Conservation (phyloP, 106 monocot species). For the Phalaenopsis equestris region DNA sequence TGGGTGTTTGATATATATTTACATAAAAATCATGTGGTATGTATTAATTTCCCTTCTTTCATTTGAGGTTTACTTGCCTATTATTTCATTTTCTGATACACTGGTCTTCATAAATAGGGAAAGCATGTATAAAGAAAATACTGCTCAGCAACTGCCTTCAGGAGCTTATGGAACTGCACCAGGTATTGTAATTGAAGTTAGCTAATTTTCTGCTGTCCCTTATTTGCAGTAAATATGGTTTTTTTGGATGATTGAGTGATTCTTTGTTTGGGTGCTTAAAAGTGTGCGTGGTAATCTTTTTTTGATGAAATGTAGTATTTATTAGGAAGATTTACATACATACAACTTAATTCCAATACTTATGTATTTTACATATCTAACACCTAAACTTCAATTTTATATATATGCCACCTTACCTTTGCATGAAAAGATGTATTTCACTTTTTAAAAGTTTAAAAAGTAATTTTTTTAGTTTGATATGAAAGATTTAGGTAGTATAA, state of each 20-base stretch:
- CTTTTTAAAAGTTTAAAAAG: too few relatives aligned
- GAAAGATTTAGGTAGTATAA: too few relatives aligned
- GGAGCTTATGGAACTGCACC: slow-evolving; percentile 99
- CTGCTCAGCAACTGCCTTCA: slow-evolving; percentile 97
- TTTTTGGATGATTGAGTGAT: not conserved
- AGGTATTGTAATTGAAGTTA: slow-evolving; percentile 35
- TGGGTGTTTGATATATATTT: too few relatives aligned
- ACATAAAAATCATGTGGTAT: too few relatives aligned
- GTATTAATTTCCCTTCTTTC: not conserved
- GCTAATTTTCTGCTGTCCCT: not conserved
- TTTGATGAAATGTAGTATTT: not conserved
- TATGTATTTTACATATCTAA: too few relatives aligned
- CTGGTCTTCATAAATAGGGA: slow-evolving; percentile 36
- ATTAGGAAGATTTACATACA: too few relatives aligned
- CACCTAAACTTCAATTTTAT: too few relatives aligned
- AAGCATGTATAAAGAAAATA: slow-evolving; percentile 98
- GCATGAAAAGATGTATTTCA: too few relatives aligned
- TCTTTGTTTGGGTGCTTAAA: not conserved
- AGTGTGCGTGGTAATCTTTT: not conserved
- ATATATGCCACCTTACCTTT: too few relatives aligned
- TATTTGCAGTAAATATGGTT: not conserved
- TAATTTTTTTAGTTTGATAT: too few relatives aligned
- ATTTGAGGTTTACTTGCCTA: not conserved
- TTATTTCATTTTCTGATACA: slow-evolving; percentile 1
- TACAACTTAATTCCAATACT: too few relatives aligned